Evolutionary conservation across 768 basidiomycete species (phyloP).

Genomic region (Psilocybe subaeruginosa): DNA sequence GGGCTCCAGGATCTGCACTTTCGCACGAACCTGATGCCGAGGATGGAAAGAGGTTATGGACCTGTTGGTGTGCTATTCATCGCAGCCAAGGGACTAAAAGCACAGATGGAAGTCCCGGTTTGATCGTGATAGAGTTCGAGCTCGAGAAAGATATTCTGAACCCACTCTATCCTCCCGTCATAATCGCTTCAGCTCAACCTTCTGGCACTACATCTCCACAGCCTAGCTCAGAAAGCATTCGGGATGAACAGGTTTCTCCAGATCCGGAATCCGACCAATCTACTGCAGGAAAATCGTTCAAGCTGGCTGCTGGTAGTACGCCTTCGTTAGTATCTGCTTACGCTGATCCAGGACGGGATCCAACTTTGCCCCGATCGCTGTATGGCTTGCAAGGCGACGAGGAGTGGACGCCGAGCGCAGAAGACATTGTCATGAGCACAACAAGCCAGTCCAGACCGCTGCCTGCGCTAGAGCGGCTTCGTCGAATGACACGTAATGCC

Average conservation of each 20-base stretch:
- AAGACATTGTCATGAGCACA: constrained; percentile 73
- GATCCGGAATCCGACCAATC: constrained; percentile 16
- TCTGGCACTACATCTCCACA: neutral
- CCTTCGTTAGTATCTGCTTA: constrained; percentile 4
- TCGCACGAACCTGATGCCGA: constrained; percentile 27
- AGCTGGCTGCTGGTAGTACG: constrained; percentile 4
- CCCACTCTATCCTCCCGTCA: constrained; percentile 60
- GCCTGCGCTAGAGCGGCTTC: constrained; percentile 68
- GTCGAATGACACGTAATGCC: constrained; percentile 41
- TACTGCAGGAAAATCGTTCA: constrained; percentile 10
- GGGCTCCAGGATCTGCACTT: constrained; percentile 58
- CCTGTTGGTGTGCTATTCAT: constrained; percentile 73
- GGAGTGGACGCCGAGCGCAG: constrained; percentile 49
- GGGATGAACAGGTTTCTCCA: neutral
- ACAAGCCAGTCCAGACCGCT: constrained; percentile 70
- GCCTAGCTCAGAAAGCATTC: neutral
- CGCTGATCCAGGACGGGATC: constrained; percentile 2
- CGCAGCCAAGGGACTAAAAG: constrained; percentile 38
- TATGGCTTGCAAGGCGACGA: constrained; percentile 25
- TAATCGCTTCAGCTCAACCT: constrained; percentile 1
- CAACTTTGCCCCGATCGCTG: constrained; percentile 3
- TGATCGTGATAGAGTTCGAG: constrained; percentile 82
- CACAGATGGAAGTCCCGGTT: constrained; percentile 18
- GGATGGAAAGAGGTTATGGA: constrained; percentile 52
- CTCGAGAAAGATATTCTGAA: constrained; percentile 71